phyloP scores from a whole-genome alignment of 352 stramenopile genomes.

The Phytopythium ostracodes region DNA sequence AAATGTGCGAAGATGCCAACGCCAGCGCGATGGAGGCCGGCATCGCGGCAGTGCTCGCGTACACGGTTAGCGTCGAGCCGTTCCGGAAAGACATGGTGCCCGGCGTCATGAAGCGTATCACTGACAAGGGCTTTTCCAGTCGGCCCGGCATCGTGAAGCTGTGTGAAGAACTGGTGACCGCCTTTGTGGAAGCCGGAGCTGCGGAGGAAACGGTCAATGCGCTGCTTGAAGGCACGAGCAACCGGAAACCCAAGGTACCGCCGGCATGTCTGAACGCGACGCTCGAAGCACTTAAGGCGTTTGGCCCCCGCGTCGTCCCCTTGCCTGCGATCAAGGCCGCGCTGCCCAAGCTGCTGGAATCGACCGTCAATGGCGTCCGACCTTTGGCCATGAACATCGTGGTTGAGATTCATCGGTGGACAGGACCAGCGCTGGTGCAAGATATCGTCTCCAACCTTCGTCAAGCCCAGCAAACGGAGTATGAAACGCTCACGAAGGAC shows the following conservation, averaged over 20 bases:
- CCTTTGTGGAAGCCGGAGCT: slow-evolving; percentile 71
- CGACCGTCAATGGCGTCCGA: slow-evolving; percentile 77
- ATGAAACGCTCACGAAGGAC: slow-evolving; percentile 74
- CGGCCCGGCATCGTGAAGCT: slow-evolving; percentile 73
- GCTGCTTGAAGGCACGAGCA: slow-evolving; percentile 80
- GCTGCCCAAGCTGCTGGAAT: slow-evolving; percentile 70
- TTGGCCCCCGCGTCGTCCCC: slow-evolving; percentile 70
- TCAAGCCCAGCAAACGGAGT: slow-evolving; percentile 82
- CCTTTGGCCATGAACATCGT: slow-evolving; percentile 76
- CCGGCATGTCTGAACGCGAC: slow-evolving; percentile 63
- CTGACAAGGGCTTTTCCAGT: slow-evolving; percentile 83
- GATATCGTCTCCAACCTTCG: slow-evolving; percentile 80
- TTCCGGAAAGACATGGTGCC: slow-evolving; percentile 69
- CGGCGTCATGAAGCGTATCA: slow-evolving; percentile 68
- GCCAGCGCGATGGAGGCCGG: slow-evolving; percentile 77
- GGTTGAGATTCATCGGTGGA: slow-evolving; percentile 81
- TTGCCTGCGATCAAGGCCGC: slow-evolving; percentile 65
- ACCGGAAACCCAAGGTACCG: slow-evolving; percentile 85
- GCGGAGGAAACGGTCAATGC: slow-evolving; percentile 69
- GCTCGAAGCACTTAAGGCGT: slow-evolving; percentile 72
- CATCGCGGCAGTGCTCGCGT: slow-evolving; percentile 69
- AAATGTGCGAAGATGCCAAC: slow-evolving; percentile 84
- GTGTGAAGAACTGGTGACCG: slow-evolving; percentile 69
- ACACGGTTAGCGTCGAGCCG: slow-evolving; percentile 53
- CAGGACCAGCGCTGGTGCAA: slow-evolving; percentile 62